phyloP scores from a whole-genome alignment of 306 rosid genomes.

The Sphenostylis stenocarpa region DNA sequence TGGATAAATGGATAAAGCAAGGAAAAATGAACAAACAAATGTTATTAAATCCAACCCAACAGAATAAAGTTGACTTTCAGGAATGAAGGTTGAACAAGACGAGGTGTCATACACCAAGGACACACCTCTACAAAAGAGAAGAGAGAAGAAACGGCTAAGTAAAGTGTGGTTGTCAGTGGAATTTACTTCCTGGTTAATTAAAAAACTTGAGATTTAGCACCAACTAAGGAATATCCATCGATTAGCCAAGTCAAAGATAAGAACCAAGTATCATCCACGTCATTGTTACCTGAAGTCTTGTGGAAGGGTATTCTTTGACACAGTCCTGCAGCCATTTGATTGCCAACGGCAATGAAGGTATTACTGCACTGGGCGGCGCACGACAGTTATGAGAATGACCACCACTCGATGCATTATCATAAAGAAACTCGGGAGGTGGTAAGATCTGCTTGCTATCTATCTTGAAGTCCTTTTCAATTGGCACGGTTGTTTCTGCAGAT shows the following conservation, averaged over 20 bases:
- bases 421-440: constrained; percentile 49
- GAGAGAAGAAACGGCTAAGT: background rate
- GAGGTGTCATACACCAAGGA: background rate
- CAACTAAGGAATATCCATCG: background rate
- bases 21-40: background rate
- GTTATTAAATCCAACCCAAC: background rate
- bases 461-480: constrained; percentile 40
- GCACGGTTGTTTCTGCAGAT: constrained; percentile 44
- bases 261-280: constrained; percentile 1
- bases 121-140: background rate
- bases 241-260: background rate
- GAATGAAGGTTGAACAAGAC: constrained; percentile 2
- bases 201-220: constrained; percentile 3
- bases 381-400: constrained; percentile 26
- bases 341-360: constrained; percentile 74
- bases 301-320: constrained; percentile 61
- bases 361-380: constrained; percentile 55
- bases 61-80: background rate
- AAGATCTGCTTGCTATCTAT: constrained; percentile 33
- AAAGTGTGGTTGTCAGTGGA: background rate
- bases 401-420: constrained; percentile 44
- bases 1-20: background rate
- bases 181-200: background rate
- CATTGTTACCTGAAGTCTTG: constrained; percentile 51
- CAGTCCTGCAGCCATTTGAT: constrained; percentile 71